Base-by-base conservation (phyloP, 805 yeast species). In the Jamesozyma spencerorum region DNA sequence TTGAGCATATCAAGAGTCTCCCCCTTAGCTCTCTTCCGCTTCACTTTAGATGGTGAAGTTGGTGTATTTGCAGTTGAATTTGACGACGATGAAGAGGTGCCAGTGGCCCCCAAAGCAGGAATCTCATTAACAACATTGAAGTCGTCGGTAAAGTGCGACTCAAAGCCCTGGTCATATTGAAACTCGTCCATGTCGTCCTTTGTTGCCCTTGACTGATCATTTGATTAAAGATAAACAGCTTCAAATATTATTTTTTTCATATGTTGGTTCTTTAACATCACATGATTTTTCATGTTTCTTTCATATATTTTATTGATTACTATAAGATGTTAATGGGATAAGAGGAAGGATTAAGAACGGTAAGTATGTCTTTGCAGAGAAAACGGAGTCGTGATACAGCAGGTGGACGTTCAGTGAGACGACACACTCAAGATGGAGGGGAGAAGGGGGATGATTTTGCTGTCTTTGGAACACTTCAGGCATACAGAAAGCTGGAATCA, bases 21-120 rank as follows among this genome's bases (percentile, higher is more conserved):
- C 1, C 95, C 90, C n/a, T 79, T 75, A 2, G 87, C 87, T 40
- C 90, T 66, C 12, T 81, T 77, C 45, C 92, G 65, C 48, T 77
- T 79, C 20, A 69, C 44, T 37, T 51, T 51, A 4, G 51, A 24
- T 11, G 40, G 34, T 3, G 40, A 37, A 2, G 27, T 17, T n/a
- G 38, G 5, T 12, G 29, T 7, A 18, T 17, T 18, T 18, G 37
- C 11, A 3, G 35, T 6, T 29, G 39, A 28, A 4, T 8, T 20
- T 19, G 39, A 20, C 11, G 33, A 22, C 18, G 35, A 11, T 5
- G 19, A 7, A 15, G 33, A 12, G 5, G 31, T 28, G 7, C 11
- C 27, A 20, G 28, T 20, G 7, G 36, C 14, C 19, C 11, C 36
- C 2, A 20, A 20, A 13, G 18, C 10, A 12, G 36, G 28, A 13